Percentiles rank a stretch among this genome's conserved stretches.
Evolutionary conservation across 495 filamentous ascomycete species (phyloP).

Genomic region (Cairneyella variabilis): DNA sequence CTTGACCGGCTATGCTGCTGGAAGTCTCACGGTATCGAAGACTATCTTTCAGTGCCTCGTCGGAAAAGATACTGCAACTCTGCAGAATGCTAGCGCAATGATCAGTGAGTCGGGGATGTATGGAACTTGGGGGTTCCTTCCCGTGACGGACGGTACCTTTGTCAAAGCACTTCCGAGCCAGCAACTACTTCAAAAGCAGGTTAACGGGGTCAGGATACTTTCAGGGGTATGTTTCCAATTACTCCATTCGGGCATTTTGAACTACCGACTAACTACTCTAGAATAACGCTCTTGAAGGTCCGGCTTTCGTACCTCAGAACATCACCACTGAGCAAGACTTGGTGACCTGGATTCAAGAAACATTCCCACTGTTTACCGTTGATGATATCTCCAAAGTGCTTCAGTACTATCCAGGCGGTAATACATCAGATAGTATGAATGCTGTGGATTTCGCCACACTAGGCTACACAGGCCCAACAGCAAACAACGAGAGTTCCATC

Average conservation of each 20-base stretch:
- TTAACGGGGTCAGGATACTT: constrained; percentile 51
- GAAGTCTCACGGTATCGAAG: constrained; percentile 28
- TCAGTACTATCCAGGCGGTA: constrained; percentile 37
- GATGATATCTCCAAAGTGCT: constrained; percentile 45
- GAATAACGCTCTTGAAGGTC: constrained; percentile 52
- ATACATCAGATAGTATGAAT: constrained; percentile 21
- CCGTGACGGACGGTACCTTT: constrained; percentile 59
- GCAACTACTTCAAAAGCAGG: constrained; percentile 44
- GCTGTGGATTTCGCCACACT: constrained; percentile 36
- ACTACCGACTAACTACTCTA: constrained; percentile 8
- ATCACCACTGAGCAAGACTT: constrained; percentile 45
- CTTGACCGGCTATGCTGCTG: constrained; percentile 37
- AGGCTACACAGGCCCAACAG: constrained; percentile 36
- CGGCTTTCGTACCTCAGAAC: constrained; percentile 45
- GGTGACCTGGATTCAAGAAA: constrained; percentile 36
- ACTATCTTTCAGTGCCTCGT: constrained; percentile 53
- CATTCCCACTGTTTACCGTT: constrained; percentile 47
- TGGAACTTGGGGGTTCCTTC: constrained; percentile 53
- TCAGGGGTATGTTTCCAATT: constrained; percentile 40
- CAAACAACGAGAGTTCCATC: constrained; percentile 34
- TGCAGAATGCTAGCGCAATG: constrained; percentile 53
- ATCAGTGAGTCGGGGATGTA: constrained; percentile 41
- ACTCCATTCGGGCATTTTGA: not conserved
- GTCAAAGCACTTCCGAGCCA: constrained; percentile 47
- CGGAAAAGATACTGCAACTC: constrained; percentile 39